Percentiles rank a stretch among this genome's conserved stretches.
Conservation (phyloP, 306 rosid genomes). For the Gillenia trifoliata region DNA sequence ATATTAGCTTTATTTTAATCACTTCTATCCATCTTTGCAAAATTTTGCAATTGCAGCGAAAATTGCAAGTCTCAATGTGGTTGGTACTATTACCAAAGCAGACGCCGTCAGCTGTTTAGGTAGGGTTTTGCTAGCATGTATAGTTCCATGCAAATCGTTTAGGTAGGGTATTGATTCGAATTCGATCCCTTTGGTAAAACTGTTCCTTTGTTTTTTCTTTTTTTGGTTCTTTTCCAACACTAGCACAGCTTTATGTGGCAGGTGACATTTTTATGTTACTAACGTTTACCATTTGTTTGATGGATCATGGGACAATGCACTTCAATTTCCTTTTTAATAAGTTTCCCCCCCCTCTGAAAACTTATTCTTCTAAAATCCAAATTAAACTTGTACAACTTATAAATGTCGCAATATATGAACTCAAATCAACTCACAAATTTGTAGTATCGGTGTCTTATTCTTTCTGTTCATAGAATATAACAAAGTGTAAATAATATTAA, state of each 20-base stretch:
- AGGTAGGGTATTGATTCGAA: too few species aligned
- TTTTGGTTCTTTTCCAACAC: neutral
- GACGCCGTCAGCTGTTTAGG: conserved; percentile 19
- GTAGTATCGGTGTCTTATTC: too few species aligned
- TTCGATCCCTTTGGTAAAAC: neutral
- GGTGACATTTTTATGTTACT: neutral
- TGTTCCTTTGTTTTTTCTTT: neutral
- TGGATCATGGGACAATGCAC: conserved; percentile 4
- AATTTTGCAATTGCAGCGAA: too few species aligned
- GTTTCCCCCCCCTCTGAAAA: too few species aligned
- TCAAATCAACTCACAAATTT: too few species aligned
- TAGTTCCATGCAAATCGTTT: neutral
- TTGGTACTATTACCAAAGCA: neutral
- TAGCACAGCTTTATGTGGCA: neutral
- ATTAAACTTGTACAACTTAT: too few species aligned
- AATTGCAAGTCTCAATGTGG: neutral
- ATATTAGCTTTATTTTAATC: neutral
- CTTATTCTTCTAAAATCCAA: too few species aligned
- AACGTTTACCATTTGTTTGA: neutral
- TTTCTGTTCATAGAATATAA: too few species aligned
- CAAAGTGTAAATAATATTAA: too few species aligned
- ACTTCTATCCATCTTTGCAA: neutral
- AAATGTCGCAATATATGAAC: too few species aligned
- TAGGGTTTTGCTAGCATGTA: neutral
- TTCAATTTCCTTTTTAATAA: neutral